phyloP scores from a whole-genome alignment of 495 filamentous ascomycete species.

The Xylaria acuta region DNA sequence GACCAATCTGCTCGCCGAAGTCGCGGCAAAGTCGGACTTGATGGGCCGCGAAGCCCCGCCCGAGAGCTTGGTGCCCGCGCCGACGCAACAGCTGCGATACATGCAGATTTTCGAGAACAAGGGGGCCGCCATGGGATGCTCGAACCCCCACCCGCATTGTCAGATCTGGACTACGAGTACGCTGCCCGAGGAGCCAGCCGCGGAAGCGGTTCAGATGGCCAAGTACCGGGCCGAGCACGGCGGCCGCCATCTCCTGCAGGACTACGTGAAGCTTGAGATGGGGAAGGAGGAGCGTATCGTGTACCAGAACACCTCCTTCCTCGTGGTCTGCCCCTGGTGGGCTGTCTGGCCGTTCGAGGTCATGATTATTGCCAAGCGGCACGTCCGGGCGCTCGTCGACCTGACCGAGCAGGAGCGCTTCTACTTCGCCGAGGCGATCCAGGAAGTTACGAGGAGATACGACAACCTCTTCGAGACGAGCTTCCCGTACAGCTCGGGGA shows the following conservation, averaged over 20 bases:
- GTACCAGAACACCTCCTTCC: slow-evolving; percentile 80
- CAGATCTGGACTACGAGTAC: slow-evolving; percentile 94
- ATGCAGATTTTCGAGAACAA: slow-evolving; percentile 99
- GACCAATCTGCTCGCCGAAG: slow-evolving; percentile 65
- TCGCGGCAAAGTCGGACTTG: slow-evolving; percentile 39
- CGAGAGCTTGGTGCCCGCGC: slow-evolving; percentile 52
- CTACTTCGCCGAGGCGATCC: slow-evolving; percentile 79
- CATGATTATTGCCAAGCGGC: slow-evolving; percentile 82
- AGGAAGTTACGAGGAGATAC: slow-evolving; percentile 86
- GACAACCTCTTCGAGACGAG: slow-evolving; percentile 97
- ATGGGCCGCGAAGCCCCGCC: slow-evolving; percentile 48
- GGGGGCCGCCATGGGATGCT: slow-evolving; percentile 97
- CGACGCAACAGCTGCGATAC: slow-evolving; percentile 84
- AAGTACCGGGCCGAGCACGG: slow-evolving; percentile 76
- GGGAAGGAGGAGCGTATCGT: slow-evolving; percentile 84
- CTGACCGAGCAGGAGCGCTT: slow-evolving; percentile 69
- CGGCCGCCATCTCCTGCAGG: slow-evolving; percentile 76
- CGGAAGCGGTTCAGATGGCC: slow-evolving; percentile 77
- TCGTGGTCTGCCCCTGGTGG: slow-evolving; percentile 96
- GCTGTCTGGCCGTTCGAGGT: slow-evolving; percentile 96
- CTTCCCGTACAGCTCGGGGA: slow-evolving; percentile 90
- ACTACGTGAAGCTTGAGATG: slow-evolving; percentile 85
- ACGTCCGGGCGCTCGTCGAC: slow-evolving; percentile 83
- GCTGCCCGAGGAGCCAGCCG: slow-evolving; percentile 83
- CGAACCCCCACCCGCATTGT: slow-evolving; percentile 96